Evolutionary conservation across 805 yeast species (phyloP).

Genomic region (Starmera caribaea): DNA sequence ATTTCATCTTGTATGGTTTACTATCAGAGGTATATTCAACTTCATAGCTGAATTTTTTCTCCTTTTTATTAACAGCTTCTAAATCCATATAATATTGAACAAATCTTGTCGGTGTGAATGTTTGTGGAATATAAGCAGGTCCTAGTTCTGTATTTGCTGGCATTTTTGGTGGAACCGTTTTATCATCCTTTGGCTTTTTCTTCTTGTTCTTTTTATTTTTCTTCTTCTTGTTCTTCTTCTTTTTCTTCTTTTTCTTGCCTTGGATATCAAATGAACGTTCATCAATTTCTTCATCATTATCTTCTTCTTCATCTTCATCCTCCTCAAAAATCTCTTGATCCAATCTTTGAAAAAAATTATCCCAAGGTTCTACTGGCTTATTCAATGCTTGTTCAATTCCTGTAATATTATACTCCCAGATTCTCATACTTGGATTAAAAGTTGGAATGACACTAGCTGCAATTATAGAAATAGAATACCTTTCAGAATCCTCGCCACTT

Average conservation of each 20-base stretch:
- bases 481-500: slow-evolving; percentile 34
- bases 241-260: slow-evolving; percentile 2
- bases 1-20: slow-evolving; percentile 40
- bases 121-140: slow-evolving; percentile 66
- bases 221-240: slow-evolving; percentile 15
- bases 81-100: slow-evolving; percentile 71
- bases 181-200: slow-evolving; percentile 31
- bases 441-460: slow-evolving; percentile 76
- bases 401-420: slow-evolving; percentile 79
- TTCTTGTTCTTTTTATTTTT: slow-evolving; percentile 17
- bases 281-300: slow-evolving; percentile 12
- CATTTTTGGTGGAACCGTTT: slow-evolving; percentile 51
- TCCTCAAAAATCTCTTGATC: slow-evolving; percentile 27
- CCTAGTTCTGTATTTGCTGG: slow-evolving; percentile 48
- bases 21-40: slow-evolving; percentile 66
- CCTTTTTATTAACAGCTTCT: slow-evolving; percentile 31
- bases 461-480: slow-evolving; percentile 63
- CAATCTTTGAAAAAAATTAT: slow-evolving; percentile 39
- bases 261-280: neutral
- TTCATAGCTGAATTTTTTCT: slow-evolving; percentile 42
- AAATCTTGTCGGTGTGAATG: slow-evolving; percentile 64
- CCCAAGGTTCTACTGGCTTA: slow-evolving; percentile 41
- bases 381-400: slow-evolving; percentile 25
- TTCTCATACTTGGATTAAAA: slow-evolving; percentile 71
- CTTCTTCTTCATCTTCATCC: slow-evolving; percentile 9